phyloP scores from a whole-genome alignment of 163 green algal species.

The Chlorella variabilis region DNA sequence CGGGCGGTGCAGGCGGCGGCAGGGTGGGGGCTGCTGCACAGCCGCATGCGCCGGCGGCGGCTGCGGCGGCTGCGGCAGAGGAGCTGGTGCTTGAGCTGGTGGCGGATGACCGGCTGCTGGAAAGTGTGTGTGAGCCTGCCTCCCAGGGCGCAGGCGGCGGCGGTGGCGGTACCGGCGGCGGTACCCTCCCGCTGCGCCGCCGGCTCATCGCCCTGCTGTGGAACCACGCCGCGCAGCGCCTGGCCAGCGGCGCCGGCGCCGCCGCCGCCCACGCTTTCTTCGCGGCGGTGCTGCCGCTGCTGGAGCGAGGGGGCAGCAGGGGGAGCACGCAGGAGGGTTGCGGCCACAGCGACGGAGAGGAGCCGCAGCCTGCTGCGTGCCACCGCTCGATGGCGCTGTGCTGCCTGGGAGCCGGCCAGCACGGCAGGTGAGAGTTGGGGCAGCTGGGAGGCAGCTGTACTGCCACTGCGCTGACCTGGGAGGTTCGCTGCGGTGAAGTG shows the following conservation, averaged over 20 bases:
- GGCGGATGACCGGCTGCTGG: conserved; percentile 27
- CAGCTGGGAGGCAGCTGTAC: too few relatives aligned
- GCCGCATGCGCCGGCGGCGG: not conserved
- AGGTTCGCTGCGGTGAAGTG: too few relatives aligned
- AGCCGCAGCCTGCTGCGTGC: not conserved
- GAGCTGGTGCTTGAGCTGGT: conserved; percentile 38
- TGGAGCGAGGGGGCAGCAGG: not conserved
- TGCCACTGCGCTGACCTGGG: too few relatives aligned
- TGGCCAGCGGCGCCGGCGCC: not conserved
- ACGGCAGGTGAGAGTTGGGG: conserved; percentile 12
- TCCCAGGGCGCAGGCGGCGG: not conserved
- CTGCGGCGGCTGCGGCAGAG: not conserved
- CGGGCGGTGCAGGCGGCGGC: not conserved
- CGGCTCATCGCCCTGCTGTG: conserved; percentile 27
- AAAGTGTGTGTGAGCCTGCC: conserved; percentile 1
- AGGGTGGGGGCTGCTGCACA: too few relatives aligned
- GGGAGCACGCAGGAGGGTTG: not conserved
- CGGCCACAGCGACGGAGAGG: not conserved
- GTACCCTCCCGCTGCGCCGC: not conserved
- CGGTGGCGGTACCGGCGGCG: too few relatives aligned
- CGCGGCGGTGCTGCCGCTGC: not conserved
- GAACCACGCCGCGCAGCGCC: conserved; percentile 16
- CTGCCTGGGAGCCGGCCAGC: not conserved
- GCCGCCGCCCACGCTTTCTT: conserved; percentile 16
- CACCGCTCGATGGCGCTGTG: conserved; percentile 22